Conservation (phyloP, 2,329 filamentous ascomycete genomes). For the Colletotrichum higginsianum region DNA sequence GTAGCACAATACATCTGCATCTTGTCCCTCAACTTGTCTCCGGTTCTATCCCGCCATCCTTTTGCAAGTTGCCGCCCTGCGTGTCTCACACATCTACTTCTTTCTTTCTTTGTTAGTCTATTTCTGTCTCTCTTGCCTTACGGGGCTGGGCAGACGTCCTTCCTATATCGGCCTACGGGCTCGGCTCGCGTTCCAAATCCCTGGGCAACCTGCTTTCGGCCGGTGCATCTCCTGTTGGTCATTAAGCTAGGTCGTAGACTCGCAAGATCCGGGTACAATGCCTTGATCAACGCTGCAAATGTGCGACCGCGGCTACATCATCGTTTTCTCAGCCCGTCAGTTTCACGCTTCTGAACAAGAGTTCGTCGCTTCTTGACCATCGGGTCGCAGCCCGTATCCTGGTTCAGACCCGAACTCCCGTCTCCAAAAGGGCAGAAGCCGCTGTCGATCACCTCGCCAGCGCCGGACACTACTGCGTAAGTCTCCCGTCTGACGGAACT, state of each 20-base stretch:
- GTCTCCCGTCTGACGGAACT: constrained; percentile 33
- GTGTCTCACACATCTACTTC: constrained; percentile 2
- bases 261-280: neutral
- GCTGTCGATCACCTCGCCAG: constrained; percentile 36
- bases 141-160: neutral
- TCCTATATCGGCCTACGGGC: constrained; percentile 10
- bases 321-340: constrained; percentile 20
- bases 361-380: constrained; percentile 24
- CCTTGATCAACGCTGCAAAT: constrained; percentile 23
- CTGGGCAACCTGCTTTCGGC: constrained; percentile 28
- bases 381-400: constrained; percentile 18
- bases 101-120: neutral
- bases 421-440: constrained; percentile 34
- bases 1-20: neutral
- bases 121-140: neutral
- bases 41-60: neutral
- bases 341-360: constrained; percentile 19
- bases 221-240: constrained; percentile 23
- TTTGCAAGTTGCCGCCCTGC: neutral
- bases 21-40: neutral
- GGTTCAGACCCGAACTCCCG: constrained; percentile 21
- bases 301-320: constrained; percentile 33
- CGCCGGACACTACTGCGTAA: constrained; percentile 11
- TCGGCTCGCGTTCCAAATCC: constrained; percentile 2
- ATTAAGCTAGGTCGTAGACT: neutral